Evolutionary conservation across 202 grass and related monocot genomes (phyloP).

Genomic region (Carex arenaria): DNA sequence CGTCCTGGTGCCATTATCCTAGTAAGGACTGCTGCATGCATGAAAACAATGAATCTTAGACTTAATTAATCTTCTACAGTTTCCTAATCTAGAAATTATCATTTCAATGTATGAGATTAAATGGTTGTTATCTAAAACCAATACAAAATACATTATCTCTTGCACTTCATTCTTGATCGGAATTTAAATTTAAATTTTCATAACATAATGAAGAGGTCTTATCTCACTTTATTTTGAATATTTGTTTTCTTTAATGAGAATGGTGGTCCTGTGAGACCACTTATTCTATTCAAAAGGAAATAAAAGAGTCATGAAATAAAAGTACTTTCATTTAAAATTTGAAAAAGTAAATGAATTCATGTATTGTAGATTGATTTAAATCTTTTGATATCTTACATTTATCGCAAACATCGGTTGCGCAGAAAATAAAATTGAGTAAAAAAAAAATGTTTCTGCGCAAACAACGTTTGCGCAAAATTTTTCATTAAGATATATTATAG

Average conservation of each 20-base stretch:
- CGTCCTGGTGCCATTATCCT: not conserved
- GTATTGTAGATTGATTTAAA: not conserved
- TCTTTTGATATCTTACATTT: not conserved
- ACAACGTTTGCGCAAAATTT: not conserved
- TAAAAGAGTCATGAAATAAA: not conserved
- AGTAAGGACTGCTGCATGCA: not conserved
- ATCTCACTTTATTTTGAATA: not conserved
- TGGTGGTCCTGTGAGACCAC: not conserved
- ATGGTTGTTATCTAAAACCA: not conserved
- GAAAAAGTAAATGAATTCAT: not conserved
- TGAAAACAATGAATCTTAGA: not conserved
- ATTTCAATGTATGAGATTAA: not conserved
- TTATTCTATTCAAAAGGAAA: not conserved
- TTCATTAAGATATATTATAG: not conserved
- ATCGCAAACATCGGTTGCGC: not conserved
- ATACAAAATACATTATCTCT: not conserved
- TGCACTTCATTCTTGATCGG: not conserved
- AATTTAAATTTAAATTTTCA: not conserved
- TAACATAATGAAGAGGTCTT: not conserved
- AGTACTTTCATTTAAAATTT: not conserved
- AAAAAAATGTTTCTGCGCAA: no score
- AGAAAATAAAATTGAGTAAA: no score
- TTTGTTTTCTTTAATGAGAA: not conserved
- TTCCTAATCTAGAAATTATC: not conserved
- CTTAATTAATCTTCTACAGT: no score